phyloP scores from a whole-genome alignment of 208 protist species.

The Acanthamoeba sp. region DNA sequence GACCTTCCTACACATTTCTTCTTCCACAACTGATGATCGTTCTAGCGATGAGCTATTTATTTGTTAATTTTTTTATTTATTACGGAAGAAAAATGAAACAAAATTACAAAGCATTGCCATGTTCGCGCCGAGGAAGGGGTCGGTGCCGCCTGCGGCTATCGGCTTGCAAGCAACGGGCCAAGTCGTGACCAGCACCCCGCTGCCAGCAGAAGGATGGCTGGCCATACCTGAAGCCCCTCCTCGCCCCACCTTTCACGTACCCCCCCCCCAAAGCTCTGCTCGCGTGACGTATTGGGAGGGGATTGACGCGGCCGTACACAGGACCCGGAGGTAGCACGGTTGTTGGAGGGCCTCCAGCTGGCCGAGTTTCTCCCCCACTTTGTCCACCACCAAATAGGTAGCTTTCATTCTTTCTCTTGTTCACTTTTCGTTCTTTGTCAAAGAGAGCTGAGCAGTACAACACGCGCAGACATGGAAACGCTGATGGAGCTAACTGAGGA shows the following conservation, averaged over 20 bases:
- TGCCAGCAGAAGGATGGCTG: neutral
- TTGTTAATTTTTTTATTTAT: neutral
- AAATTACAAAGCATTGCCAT: neutral
- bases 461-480: constrained; percentile 1
- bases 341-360: neutral
- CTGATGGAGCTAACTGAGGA: constrained; percentile 17
- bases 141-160: neutral
- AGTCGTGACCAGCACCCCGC: neutral
- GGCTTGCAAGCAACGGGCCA: neutral
- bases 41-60: neutral
- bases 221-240: neutral
- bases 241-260: neutral
- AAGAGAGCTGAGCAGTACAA: neutral
- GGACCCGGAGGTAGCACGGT: neutral
- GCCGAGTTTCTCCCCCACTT: constrained; percentile 13
- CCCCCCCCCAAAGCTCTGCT: neutral
- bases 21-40: constrained; percentile 4
- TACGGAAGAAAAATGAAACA: neutral
- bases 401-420: neutral
- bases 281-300: neutral
- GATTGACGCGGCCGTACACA: neutral
- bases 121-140: neutral
- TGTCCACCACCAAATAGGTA: neutral
- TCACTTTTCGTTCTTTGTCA: neutral
- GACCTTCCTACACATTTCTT: neutral